These are phyloP conservation scores for Amphibolis antarctica DNA, from an alignment of 106 monocot genomes.

Conservation along the genomic window DNA sequence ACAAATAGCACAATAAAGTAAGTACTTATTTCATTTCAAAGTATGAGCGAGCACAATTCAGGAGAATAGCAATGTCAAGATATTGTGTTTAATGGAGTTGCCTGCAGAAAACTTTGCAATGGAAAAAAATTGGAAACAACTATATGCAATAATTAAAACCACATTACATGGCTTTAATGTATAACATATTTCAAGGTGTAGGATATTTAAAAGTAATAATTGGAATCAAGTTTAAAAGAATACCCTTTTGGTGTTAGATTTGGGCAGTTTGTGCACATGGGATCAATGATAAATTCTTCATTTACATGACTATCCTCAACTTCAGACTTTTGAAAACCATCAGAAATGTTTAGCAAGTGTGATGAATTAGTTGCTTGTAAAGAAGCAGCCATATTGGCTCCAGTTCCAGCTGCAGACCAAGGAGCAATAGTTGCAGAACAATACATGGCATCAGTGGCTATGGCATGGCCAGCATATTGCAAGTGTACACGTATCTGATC, in stretches of 20 bases:
- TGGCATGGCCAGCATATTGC: conserved; percentile 70
- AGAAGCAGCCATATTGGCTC: conserved; percentile 34
- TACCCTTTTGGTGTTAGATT: conserved; percentile 75
- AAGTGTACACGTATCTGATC: conserved; percentile 96
- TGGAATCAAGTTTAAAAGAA: neutral
- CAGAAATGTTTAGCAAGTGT: conserved; percentile 1
- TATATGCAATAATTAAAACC: too few species aligned
- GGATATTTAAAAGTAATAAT: neutral
- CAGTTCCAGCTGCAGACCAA: conserved; percentile 36
- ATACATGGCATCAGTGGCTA: conserved; percentile 74
- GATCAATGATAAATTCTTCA: conserved; percentile 50
- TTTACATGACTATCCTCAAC: neutral
- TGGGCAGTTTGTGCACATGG: conserved; percentile 92
- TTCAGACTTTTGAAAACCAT: neutral
- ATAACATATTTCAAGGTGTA: too few species aligned
- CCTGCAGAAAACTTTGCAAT: too few species aligned
- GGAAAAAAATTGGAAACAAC: too few species aligned
- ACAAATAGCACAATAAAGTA: too few species aligned
- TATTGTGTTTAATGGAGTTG: too few species aligned
- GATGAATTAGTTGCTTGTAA: conserved; percentile 3
- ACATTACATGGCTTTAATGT: too few species aligned
- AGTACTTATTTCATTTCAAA: too few species aligned
- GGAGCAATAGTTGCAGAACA: conserved; percentile 28
- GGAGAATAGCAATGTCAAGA: too few species aligned
- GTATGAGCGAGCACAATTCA: too few species aligned